Percentiles rank a stretch among this genome's conserved stretches.
These are phyloP conservation scores for Raffaelea albimanens DNA, from an alignment of 2,329 filamentous ascomycete genomes.

Conservation along the genomic window DNA sequence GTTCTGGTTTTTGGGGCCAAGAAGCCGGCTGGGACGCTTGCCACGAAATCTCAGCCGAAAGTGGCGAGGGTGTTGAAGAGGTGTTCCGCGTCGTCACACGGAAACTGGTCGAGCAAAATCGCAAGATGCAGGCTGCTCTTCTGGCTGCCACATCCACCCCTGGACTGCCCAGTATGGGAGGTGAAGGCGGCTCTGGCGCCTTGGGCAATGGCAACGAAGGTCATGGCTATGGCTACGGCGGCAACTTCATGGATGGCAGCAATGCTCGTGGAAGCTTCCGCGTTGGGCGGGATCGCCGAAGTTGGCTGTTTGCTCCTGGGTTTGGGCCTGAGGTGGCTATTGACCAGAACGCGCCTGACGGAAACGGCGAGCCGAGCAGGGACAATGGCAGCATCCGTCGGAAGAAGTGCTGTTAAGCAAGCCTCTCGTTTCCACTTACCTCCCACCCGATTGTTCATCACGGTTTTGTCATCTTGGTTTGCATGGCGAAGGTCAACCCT, in stretches of 20 bases:
- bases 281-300: constrained; percentile 46
- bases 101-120: constrained; percentile 55
- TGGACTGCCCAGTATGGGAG: constrained; percentile 21
- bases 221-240: constrained; percentile 10
- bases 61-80: constrained; percentile 91
- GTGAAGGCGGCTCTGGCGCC: neutral
- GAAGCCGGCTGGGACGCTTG: constrained; percentile 95
- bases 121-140: constrained; percentile 51
- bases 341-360: constrained; percentile 26
- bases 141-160: constrained; percentile 44
- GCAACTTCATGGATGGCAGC: constrained; percentile 39
- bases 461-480: neutral
- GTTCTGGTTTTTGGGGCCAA: constrained; percentile 78
- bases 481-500: neutral
- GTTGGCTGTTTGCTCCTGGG: constrained; percentile 47
- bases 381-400: constrained; percentile 2
- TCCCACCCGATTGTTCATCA: neutral
- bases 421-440: neutral
- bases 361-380: constrained; percentile 1
- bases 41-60: constrained; percentile 92
- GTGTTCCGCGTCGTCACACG: constrained; percentile 68
- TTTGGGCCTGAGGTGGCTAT: constrained; percentile 44
- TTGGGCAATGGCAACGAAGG: constrained; percentile 5
- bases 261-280: constrained; percentile 44
- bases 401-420: constrained; percentile 11